Evolutionary conservation across 2,329 filamentous ascomycete genomes (phyloP).

Genomic region (Botrytis aclada): DNA sequence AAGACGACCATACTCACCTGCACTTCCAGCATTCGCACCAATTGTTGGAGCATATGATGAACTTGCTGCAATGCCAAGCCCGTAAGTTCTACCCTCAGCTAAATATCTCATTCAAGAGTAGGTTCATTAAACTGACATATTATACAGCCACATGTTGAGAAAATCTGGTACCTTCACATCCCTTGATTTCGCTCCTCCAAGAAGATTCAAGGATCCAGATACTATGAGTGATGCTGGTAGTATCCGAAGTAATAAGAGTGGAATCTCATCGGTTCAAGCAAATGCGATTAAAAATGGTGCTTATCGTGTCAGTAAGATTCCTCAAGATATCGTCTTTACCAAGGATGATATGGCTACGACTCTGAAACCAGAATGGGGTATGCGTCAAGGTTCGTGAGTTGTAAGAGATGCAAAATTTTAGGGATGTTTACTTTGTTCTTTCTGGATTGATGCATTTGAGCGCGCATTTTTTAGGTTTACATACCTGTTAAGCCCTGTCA

Average conservation of each 20-base stretch:
- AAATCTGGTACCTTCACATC: slow-evolving; percentile 76
- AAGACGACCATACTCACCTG: slow-evolving; percentile 70
- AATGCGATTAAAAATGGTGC: slow-evolving; percentile 64
- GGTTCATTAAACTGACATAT: slow-evolving; percentile 33
- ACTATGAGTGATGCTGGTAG: slow-evolving; percentile 64
- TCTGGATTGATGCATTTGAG: slow-evolving; percentile 27
- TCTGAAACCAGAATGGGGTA: slow-evolving; percentile 42
- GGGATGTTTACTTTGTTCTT: slow-evolving; percentile 27
- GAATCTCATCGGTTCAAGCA: slow-evolving; percentile 56
- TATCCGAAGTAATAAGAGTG: slow-evolving; percentile 62
- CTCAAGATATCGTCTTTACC: slow-evolving; percentile 62
- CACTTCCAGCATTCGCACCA: slow-evolving; percentile 71
- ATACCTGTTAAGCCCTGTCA: neutral
- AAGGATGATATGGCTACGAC: slow-evolving; percentile 56
- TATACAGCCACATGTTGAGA: slow-evolving; percentile 61
- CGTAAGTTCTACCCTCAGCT: slow-evolving; percentile 57
- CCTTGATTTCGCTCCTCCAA: slow-evolving; percentile 77
- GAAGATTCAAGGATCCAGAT: slow-evolving; percentile 63
- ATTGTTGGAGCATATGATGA: slow-evolving; percentile 84
- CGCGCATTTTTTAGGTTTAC: slow-evolving; percentile 32
- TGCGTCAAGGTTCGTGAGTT: slow-evolving; percentile 33
- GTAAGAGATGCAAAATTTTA: slow-evolving; percentile 24
- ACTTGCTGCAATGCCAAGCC: slow-evolving; percentile 79
- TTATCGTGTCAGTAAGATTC: slow-evolving; percentile 66
- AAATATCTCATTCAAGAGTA: neutral